Base-by-base conservation (phyloP, 306 rosid species). In the Castanospermum australe region DNA sequence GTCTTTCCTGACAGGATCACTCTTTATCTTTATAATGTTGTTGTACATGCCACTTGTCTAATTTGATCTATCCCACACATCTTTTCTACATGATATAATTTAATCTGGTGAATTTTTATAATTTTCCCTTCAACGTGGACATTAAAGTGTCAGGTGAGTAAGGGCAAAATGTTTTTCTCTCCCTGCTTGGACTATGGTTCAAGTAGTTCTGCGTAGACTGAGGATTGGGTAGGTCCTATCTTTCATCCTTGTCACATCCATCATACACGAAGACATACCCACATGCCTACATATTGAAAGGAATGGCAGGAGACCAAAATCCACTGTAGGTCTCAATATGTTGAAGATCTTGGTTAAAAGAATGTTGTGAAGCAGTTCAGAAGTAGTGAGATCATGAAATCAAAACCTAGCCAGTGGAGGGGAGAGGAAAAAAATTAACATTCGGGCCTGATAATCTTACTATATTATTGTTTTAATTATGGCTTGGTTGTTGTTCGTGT, bases 61-160 rank as follows among this genome's bases (percentile, higher is more conserved):
- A 36, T 72, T 64, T 48, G 50, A 60, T 78, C 57, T 57, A 74
- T 13, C 54, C 30, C 39, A 24, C 45, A 56, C 70, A 65, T 71
- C 22, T 81, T 81, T 84, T 65, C 59, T 30, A 42, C 45, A 35
- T 81, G 63, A 25, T 76, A 52, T 41, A 25, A 20, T 35, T 25
- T 47, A 48, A 41, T 70, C 18, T 48, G 55, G 38, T 9, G 8
- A 69, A 24, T 44, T 60, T 60, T 48, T 33, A 6, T 47, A 71
- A 21, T 48, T 24, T 48, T 69, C 20, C 77, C 51, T 28, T 15
- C 20, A 54, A 24, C 24, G 20, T 0, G 7, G 17, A 10, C 24
- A 14, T 38, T 24, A 8, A 25, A 50, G 52, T 55, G 22, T 55
- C 11, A 21, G 67, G 35, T 28, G 45, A 60, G 13, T 12, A 4